Evolutionary conservation across 2,329 filamentous ascomycete species (phyloP).

Genomic region (Arthrobotrys megalospora): DNA sequence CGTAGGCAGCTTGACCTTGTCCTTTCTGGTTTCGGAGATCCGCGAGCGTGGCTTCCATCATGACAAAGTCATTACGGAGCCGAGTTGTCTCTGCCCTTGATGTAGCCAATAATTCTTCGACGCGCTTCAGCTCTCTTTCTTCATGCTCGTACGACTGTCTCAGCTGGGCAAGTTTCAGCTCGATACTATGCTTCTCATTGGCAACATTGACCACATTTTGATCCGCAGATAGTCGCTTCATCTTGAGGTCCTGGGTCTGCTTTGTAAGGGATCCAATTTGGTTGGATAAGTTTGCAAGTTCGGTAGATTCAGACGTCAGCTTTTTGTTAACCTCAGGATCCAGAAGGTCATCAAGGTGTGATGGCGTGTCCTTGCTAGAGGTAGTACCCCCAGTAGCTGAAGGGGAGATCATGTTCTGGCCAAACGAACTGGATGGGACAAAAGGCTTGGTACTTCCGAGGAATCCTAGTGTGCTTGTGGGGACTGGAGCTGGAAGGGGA

Average conservation of each 20-base stretch:
- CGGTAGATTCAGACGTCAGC: slow-evolving; percentile 88
- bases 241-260: slow-evolving; percentile 94
- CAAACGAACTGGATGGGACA: slow-evolving; percentile 91
- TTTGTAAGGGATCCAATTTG: slow-evolving; percentile 91
- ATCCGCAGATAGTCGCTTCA: slow-evolving; percentile 83
- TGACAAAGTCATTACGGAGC: slow-evolving; percentile 84
- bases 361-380: slow-evolving; percentile 68
- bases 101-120: slow-evolving; percentile 85
- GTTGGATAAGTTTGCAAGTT: slow-evolving; percentile 95
- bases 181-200: slow-evolving; percentile 92
- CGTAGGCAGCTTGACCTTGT: slow-evolving; percentile 80
- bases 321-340: slow-evolving; percentile 91
- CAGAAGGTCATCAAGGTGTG: slow-evolving; percentile 84
- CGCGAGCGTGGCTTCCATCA: slow-evolving; percentile 83
- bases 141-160: slow-evolving; percentile 93
- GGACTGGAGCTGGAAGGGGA: slow-evolving; percentile 70
- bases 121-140: slow-evolving; percentile 83
- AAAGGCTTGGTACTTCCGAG: slow-evolving; percentile 85
- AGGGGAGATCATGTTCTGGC: slow-evolving; percentile 83
- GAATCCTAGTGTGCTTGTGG: slow-evolving; percentile 65
- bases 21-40: slow-evolving; percentile 88
- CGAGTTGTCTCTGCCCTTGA: slow-evolving; percentile 87
- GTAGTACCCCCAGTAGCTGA: slow-evolving; percentile 76
- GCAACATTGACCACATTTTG: slow-evolving; percentile 85
- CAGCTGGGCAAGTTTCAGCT: slow-evolving; percentile 87